A percentile compares a stretch with the other conserved stretches of the same genome.
Conservation (phyloP, 345 rosid genomes). For the Populus davidiana region DNA sequence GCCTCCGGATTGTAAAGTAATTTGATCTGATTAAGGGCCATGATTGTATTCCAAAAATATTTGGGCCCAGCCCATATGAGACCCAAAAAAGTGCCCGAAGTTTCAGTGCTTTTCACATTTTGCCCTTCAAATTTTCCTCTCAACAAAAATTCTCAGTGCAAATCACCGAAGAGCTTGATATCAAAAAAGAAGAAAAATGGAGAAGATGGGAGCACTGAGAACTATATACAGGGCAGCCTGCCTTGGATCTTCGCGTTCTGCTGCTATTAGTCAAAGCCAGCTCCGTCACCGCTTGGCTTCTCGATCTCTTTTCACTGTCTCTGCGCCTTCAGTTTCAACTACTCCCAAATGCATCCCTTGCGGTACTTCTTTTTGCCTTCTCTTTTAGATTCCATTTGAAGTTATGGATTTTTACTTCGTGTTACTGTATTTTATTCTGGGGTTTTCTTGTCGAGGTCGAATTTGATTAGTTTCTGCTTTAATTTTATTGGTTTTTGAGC, state of each 20-base stretch:
- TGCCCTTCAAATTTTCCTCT: too few species aligned
- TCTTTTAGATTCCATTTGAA: neutral
- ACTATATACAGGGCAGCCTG: constrained; percentile 28
- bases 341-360: constrained; percentile 10
- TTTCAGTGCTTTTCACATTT: too few species aligned
- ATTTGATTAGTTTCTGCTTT: too few species aligned
- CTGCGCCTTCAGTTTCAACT: constrained; percentile 13
- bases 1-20: too few species aligned
- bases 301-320: constrained; percentile 18
- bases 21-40: too few species aligned
- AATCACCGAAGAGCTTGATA: too few species aligned
- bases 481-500: too few species aligned
- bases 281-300: constrained; percentile 15
- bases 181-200: neutral
- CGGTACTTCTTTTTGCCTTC: constrained; percentile 1
- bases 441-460: neutral
- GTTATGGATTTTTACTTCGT: neutral
- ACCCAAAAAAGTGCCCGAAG: too few species aligned
- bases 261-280: constrained; percentile 12
- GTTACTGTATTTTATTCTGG: neutral
- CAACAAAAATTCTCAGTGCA: too few species aligned
- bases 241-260: constrained; percentile 20
- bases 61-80: too few species aligned
- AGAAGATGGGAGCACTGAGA: constrained; percentile 32
- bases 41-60: too few species aligned